Evolutionary conservation across 2,329 filamentous ascomycete genomes (phyloP), one percentile per base, ranked within the genome.

Genomic region (Incumbomyces delicatus): DNA sequence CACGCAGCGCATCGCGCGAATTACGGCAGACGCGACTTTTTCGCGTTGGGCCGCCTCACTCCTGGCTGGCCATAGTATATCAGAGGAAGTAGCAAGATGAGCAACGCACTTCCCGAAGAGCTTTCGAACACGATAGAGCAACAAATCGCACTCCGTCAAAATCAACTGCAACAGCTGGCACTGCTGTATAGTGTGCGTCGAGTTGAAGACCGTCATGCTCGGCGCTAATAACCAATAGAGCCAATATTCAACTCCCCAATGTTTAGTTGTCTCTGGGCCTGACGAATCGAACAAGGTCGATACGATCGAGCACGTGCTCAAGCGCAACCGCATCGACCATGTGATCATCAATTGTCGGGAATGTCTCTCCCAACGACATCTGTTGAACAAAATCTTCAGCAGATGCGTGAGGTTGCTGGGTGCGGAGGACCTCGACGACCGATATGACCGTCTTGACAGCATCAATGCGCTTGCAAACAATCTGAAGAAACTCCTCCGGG

Each of bases 281-380:
- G 81, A 89, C 58, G 83, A 87, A 2, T 94, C 89, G 0, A 90
- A 88, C 34, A 96, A 96, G 68, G 86, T 80, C 29, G 77, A 78
- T 40, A 75, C 95, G 42, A 72, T 83, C 2, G 71, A 73, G 47
- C 72, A 74, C 2, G 74, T 87, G 13, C 74, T 94, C 14, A 74
- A 72, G 10, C 72, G 77, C 29, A 74, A 84, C 6, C 70, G 74
- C 2, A 69, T 68, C 30, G 61, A 61, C 11, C 61, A 69, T 51
- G 63, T 64, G 20, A 56, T 69, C 44, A 61, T 71, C 41, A 66
- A 62, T 32, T 66, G 68, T 53, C 60, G 63, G 8, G 69, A 72
- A 53, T 71, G 68, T 46, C 67, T 72, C 13, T 69, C 68, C 1
- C 65, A 63, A 18, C 61, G 68, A 35, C 69, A 72, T 57, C 56